Evolutionary conservation across 345 rosid species (phyloP).

Genomic region (Populus alba): DNA sequence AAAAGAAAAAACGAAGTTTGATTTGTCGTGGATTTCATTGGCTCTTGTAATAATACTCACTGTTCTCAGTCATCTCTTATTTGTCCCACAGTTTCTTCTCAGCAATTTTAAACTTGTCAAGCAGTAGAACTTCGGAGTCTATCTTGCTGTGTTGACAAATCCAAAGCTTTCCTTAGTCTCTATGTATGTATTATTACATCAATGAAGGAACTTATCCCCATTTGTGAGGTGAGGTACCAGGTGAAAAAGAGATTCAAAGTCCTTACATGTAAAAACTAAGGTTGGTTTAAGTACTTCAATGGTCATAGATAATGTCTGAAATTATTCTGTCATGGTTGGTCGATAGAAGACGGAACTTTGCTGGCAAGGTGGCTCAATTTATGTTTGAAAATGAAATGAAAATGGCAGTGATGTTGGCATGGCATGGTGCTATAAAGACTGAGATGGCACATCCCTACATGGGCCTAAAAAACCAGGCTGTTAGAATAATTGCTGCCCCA

Average conservation of each 20-base stretch:
- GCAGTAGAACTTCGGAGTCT: background rate
- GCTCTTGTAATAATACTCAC: background rate
- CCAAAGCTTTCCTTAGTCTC: background rate
- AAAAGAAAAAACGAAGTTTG: conserved; percentile 6
- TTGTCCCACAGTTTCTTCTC: background rate
- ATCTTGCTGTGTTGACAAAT: background rate
- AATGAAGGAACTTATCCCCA: background rate
- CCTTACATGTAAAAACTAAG: too few species aligned
- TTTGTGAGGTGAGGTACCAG: background rate
- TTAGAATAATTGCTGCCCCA: too few species aligned
- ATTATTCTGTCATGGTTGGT: too few species aligned
- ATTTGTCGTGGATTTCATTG: background rate
- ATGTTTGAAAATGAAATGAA: too few species aligned
- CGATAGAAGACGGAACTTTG: too few species aligned
- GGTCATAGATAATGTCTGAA: too few species aligned
- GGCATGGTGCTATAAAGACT: too few species aligned
- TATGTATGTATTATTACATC: background rate
- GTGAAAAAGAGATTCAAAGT: background rate
- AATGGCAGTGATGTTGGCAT: too few species aligned
- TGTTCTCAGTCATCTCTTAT: background rate
- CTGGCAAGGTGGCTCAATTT: too few species aligned
- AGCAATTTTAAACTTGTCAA: background rate
- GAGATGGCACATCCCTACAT: too few species aligned
- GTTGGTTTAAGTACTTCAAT: too few species aligned
- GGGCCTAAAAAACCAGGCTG: too few species aligned